Percentiles rank a stretch among this genome's conserved stretches.
Conservation (phyloP, 1,284 basidiomycete species). For the Grifola frondosa region DNA sequence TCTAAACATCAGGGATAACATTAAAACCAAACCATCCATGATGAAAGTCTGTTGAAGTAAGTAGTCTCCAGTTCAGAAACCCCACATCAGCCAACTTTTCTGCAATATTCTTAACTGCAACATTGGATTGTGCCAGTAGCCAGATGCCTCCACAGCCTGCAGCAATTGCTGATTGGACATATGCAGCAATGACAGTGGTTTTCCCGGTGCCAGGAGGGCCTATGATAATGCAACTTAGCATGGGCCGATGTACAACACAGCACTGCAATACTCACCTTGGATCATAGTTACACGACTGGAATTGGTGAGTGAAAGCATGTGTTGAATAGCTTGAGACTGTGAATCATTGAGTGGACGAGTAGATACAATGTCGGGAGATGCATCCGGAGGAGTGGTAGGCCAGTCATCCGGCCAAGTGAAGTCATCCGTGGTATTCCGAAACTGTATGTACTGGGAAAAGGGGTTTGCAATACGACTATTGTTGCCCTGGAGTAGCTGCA, state of each 20-base stretch:
- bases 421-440: constrained; percentile 13
- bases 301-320: constrained; percentile 47
- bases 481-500: constrained; percentile 50
- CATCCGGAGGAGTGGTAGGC: constrained; percentile 10
- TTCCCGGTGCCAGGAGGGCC: constrained; percentile 43
- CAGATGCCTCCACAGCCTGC: constrained; percentile 53
- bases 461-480: constrained; percentile 44
- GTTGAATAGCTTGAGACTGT: constrained; percentile 50
- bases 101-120: constrained; percentile 71
- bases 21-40: constrained; percentile 50
- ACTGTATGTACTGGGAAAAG: constrained; percentile 54
- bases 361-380: constrained; percentile 16
- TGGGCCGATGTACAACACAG: constrained; percentile 21
- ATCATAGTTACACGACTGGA: constrained; percentile 45
- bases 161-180: constrained; percentile 42
- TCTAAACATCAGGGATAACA: constrained; percentile 1
- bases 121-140: constrained; percentile 70
- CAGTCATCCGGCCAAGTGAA: constrained; percentile 30
- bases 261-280: constrained; percentile 55
- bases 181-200: constrained; percentile 64
- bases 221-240: constrained; percentile 14
- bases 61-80: constrained; percentile 49
- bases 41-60: constrained; percentile 61
- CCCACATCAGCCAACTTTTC: constrained; percentile 50
- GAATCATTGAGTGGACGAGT: constrained; percentile 48